phyloP scores from a whole-genome alignment of 2,329 filamentous ascomycete genomes.

The Simplicillium aogashimaense region DNA sequence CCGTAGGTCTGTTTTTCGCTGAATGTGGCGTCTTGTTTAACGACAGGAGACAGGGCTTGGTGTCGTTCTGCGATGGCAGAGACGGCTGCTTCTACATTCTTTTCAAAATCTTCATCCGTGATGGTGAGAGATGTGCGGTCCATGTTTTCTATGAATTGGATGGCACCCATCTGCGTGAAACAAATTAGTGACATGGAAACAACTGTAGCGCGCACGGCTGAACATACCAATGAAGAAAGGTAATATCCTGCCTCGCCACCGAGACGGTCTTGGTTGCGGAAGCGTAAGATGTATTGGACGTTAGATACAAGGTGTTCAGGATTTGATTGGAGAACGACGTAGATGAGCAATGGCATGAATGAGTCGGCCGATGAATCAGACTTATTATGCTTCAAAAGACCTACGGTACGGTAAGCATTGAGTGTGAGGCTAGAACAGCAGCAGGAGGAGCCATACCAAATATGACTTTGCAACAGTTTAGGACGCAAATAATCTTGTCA shows the following conservation, averaged over 20 bases:
- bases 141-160: constrained; percentile 94
- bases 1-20: constrained; percentile 36
- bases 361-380: constrained; percentile 92
- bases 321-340: constrained; percentile 88
- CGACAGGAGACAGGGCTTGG: constrained; percentile 38
- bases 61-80: constrained; percentile 92
- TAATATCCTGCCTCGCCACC: constrained; percentile 98
- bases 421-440: not conserved
- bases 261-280: constrained; percentile 94
- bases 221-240: constrained; percentile 73
- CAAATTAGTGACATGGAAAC: not conserved
- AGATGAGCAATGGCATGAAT: constrained; percentile 90
- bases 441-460: constrained; percentile 56
- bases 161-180: constrained; percentile 63
- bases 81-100: constrained; percentile 91
- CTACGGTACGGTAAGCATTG: constrained; percentile 26
- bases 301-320: constrained; percentile 95
- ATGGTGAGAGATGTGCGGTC: constrained; percentile 91
- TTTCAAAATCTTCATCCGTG: constrained; percentile 88
- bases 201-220: not conserved
- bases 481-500: constrained; percentile 95
- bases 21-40: constrained; percentile 25
- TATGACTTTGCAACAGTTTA: constrained; percentile 99
- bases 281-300: constrained; percentile 94
- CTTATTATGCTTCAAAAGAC: constrained; percentile 82